Base-by-base conservation (phyloP, 192 early-diverging fungal species). In the Chytriomyces sp. region DNA sequence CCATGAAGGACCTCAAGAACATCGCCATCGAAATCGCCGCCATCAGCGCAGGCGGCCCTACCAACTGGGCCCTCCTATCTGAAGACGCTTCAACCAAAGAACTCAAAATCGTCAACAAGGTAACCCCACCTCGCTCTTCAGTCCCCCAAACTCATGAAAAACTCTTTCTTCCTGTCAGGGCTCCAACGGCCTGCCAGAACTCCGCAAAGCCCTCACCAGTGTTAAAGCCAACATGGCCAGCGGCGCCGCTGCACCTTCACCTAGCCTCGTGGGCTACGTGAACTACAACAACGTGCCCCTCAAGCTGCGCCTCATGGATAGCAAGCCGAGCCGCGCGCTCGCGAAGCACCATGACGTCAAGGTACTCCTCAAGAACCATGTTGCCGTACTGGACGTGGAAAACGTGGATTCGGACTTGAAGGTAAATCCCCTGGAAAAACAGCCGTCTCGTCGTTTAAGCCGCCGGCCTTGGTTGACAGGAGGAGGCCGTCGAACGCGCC, bases 261-360 rank as follows among this genome's bases (percentile, higher is more conserved):
- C 44, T n/a, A 49, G 22, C 14, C 26, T 70, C 25, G 68, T 70
- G 17, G 68, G 55, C 10, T 59, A 58, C 56, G 22, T 70, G 30
- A 30, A 40, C 53, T 39, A 70, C 56, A 57, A 70, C 56, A 70
- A 70, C 56, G 41, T 39, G 6, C 68, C 68, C 10, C 36, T 70
- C 10, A 70, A 70, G 52, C 28, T 70, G 7, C 56, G 54, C 0
- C 28, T 70, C 4, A 70, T 14, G 4, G 37, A 38, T 28, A 28
- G 56, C 4, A 70, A 70, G 30, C 8, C 32, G 5, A 31, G 14
- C 17, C 33, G 28, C 10, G 56, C 54, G 31, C 56, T 70, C 10
- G 68, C 68, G n/a, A 70, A 59, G 41, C 68, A 70, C 40, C 68
- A 70, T 44, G 54, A 58, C 38, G 68, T 70, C 3, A 70, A 70